Evolutionary conservation across 176 grass and related monocot species (phyloP), one percentile per base, ranked within the genome.

Genomic region (Bonia amplexicaulis): DNA sequence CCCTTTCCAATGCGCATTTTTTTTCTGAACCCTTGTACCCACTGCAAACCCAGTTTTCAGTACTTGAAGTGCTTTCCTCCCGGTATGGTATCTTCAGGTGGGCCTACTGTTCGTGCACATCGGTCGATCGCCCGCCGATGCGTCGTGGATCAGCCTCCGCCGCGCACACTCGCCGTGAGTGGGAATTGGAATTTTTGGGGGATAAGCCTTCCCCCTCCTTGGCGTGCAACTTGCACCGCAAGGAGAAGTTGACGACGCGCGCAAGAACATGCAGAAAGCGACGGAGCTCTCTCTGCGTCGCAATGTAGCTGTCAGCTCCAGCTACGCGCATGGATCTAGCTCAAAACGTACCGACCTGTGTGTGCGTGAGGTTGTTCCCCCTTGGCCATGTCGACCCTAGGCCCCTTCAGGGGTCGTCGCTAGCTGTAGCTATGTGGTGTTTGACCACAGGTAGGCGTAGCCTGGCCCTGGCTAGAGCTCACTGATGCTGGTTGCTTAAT

Each of bases 41-140:
- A 90, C 74, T 84, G 33, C 69, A 52, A 79, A 61, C 31, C 73
- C 47, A 79, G 84, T 87, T 83, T 52, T 22, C 31, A 66, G 48
- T 69, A 60, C 33, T 26, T 48, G 1, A 53, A 83, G 88, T 90
- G 88, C 79, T 79, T 87, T 83, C 59, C 44, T 84, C 67, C 79
- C 88, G 22, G 84, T 58, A 74, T 54, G 85, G 80, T 68, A 90
- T 87, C 84, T 59, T 86, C 89, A 84, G 89, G 89, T 84, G 89
- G 89, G 74, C 74, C 74, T 42, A 87, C 89, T 87, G 80, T 87
- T 90, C 69, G 75, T 79, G 80, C 80, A 90, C 67, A 54, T 73
- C 61, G 73, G 53, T 75, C 84, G 79, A 48, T 77, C 16, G 74
- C 57, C 40, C 66, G 84, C 83, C 78, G 88, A 58, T 55, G 82